Conservation (phyloP, 2,329 filamentous ascomycete species). For the Pseudocercospora fuligena region DNA sequence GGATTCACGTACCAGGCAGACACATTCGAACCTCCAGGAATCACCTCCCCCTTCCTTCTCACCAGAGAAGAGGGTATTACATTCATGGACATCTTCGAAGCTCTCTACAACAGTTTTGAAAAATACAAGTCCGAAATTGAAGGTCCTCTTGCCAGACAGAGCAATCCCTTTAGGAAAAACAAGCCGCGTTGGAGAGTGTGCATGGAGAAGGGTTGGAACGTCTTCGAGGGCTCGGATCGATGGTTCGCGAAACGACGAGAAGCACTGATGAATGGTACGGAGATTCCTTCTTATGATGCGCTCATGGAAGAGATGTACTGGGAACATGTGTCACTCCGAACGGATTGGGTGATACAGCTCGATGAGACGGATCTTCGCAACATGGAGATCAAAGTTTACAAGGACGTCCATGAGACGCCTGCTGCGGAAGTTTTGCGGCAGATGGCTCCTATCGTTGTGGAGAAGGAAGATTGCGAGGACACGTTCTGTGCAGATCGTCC, state of each 20-base stretch:
- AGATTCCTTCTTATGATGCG: no score
- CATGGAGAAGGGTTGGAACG: no score
- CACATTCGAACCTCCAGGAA: background rate
- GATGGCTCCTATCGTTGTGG: background rate
- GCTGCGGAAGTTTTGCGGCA: background rate
- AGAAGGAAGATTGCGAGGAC: background rate
- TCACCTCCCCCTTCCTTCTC: background rate
- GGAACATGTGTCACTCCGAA: background rate
- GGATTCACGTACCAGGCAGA: background rate
- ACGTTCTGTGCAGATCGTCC: background rate
- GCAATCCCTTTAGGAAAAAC: background rate
- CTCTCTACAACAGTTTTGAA: background rate
- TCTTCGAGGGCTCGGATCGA: no score
- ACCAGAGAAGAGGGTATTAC: background rate
- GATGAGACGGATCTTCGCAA: background rate
- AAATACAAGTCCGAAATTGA: background rate
- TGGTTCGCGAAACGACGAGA: no score
- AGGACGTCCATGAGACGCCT: background rate
- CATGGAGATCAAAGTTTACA: background rate
- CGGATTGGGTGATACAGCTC: background rate
- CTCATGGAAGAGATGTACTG: background rate
- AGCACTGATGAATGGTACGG: no score
- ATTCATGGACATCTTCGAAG: background rate
- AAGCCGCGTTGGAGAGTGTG: background rate
- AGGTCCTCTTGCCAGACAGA: background rate